Evolutionary conservation across 768 basidiomycete genomes (phyloP).

Genomic region (Suillus variegatus): DNA sequence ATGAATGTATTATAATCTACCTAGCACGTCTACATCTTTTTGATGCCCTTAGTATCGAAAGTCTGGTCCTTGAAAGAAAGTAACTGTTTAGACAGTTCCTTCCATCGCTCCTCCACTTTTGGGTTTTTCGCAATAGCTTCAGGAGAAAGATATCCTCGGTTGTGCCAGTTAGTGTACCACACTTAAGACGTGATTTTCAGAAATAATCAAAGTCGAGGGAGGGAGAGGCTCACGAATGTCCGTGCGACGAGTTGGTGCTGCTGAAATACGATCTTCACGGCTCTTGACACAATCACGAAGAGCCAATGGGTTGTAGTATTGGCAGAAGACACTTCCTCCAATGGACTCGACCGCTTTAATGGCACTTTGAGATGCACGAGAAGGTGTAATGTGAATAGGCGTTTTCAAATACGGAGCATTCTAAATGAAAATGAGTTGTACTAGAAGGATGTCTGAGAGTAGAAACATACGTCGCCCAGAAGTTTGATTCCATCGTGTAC

Average conservation of each 20-base stretch:
- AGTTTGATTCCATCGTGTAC: constrained; percentile 92
- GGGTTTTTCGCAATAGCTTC: constrained; percentile 60
- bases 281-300: constrained; percentile 79
- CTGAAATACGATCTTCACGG: constrained; percentile 66
- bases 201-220: neutral
- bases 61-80: constrained; percentile 46
- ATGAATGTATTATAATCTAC: constrained; percentile 18
- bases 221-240: constrained; percentile 68
- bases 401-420: constrained; percentile 66
- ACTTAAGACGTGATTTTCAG: constrained; percentile 40
- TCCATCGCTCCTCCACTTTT: constrained; percentile 72
- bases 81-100: constrained; percentile 59
- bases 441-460: constrained; percentile 4
- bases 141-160: constrained; percentile 75
- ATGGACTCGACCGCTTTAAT: constrained; percentile 79
- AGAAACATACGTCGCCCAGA: constrained; percentile 68
- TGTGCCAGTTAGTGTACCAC: constrained; percentile 75
- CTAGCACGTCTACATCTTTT: constrained; percentile 22
- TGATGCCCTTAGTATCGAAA: constrained; percentile 29
- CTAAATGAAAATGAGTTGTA: constrained; percentile 34
- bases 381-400: constrained; percentile 78
- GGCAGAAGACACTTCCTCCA: constrained; percentile 85
- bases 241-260: constrained; percentile 81
- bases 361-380: constrained; percentile 84
- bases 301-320: constrained; percentile 87